Conservation (phyloP, 768 basidiomycete species). For the Auriscalpium microsporum region DNA sequence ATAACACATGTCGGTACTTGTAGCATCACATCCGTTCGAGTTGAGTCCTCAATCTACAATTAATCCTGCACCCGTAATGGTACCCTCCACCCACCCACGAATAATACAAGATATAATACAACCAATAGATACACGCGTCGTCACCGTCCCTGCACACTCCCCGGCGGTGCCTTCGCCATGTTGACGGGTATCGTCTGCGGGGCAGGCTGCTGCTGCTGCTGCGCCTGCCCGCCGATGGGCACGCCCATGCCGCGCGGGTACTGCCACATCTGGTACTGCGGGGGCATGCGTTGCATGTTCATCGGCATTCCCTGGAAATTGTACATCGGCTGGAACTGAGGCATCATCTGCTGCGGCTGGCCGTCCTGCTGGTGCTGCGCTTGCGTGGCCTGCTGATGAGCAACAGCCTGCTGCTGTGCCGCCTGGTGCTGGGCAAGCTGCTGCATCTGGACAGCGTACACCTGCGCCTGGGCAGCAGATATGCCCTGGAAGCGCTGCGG, state of each 20-base stretch:
- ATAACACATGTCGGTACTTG: too few relatives aligned
- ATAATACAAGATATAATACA: constrained; percentile 2
- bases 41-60: too few relatives aligned
- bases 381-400: background rate
- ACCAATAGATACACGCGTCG: background rate
- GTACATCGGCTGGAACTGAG: constrained; percentile 17
- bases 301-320: constrained; percentile 11
- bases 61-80: too few relatives aligned
- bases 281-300: constrained; percentile 8
- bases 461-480: background rate
- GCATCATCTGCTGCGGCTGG: constrained; percentile 14
- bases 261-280: constrained; percentile 12
- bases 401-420: background rate
- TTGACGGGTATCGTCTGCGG: background rate
- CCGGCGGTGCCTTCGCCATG: constrained; percentile 15
- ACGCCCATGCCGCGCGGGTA: constrained; percentile 8
- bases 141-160: constrained; percentile 21
- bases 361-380: constrained; percentile 7
- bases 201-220: constrained; percentile 18
- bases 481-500: constrained; percentile 5
- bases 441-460: background rate
- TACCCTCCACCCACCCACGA: background rate
- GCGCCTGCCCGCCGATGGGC: constrained; percentile 12
- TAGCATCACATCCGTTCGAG: too few relatives aligned
- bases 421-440: background rate